Evolutionary conservation across 352 stramenopile genomes (phyloP).

Genomic region (Globisporangium rhizosaccharum): DNA sequence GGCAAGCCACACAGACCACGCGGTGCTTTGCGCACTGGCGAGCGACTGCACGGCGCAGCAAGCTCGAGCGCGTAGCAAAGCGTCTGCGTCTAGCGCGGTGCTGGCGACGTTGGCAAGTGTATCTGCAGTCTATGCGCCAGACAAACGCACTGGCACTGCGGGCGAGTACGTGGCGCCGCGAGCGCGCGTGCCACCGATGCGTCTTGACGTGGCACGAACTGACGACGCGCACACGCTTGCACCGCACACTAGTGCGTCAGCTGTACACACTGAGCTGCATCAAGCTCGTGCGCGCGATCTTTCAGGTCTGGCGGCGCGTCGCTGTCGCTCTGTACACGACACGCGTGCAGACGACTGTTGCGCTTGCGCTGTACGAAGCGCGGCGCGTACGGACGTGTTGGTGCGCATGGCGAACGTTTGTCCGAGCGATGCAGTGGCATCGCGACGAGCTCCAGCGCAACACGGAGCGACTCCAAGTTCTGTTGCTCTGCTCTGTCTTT

Average conservation of each 20-base stretch:
- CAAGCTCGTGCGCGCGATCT: slow-evolving; percentile 19
- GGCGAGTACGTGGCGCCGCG: not conserved
- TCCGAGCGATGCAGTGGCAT: slow-evolving; percentile 14
- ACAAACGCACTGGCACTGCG: not conserved
- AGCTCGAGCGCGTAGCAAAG: not conserved
- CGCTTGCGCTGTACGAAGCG: slow-evolving; percentile 15
- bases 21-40: slow-evolving; percentile 4
- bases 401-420: slow-evolving; percentile 22
- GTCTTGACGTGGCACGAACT: slow-evolving; percentile 23
- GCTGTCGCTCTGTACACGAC: slow-evolving; percentile 15
- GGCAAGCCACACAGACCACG: slow-evolving; percentile 13
- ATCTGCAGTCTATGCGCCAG: not conserved
- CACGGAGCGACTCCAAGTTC: slow-evolving; percentile 52
- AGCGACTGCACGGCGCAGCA: not conserved
- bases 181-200: not conserved
- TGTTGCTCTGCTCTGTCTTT: slow-evolving; percentile 53
- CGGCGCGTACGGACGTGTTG: slow-evolving; percentile 12
- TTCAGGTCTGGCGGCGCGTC: slow-evolving; percentile 25
- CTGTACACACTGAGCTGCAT: slow-evolving; percentile 26
- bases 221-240: slow-evolving; percentile 3
- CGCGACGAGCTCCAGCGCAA: slow-evolving; percentile 39
- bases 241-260: slow-evolving; percentile 19
- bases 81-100: not conserved
- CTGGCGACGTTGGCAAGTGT: slow-evolving; percentile 7
- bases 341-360: slow-evolving; percentile 21